phyloP scores from a whole-genome alignment of 2,329 filamentous ascomycete genomes.

The Calycina herbarum region DNA sequence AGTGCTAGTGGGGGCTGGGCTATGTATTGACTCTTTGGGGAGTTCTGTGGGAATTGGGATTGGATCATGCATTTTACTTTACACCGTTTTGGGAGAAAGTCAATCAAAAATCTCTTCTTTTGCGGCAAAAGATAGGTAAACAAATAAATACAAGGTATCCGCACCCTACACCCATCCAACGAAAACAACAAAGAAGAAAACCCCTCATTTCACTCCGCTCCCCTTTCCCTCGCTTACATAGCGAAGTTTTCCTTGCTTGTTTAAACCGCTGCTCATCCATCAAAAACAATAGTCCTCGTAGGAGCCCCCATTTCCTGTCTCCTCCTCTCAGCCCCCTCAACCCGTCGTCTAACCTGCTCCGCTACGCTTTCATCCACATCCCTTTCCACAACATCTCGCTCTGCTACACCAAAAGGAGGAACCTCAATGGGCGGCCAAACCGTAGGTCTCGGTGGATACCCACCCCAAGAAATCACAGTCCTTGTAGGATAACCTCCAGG shows the following conservation, averaged over 20 bases:
- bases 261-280: not conserved
- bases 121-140: too few relatives aligned
- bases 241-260: not conserved
- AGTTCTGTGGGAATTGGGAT: not conserved
- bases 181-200: not conserved
- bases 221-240: not conserved
- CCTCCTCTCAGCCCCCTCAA: not conserved
- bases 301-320: not conserved
- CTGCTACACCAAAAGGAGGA: not conserved
- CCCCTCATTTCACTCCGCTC: not conserved
- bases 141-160: too few relatives aligned
- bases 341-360: not conserved
- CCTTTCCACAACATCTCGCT: not conserved
- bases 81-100: not conserved
- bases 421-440: not conserved
- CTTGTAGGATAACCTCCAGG: not conserved
- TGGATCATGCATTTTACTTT: not conserved
- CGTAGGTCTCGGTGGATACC: not conserved
- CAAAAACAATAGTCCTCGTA: not conserved
- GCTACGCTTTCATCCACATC: too few relatives aligned
- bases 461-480: not conserved
- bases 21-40: conserved; percentile 21
- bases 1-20: conserved; percentile 26
- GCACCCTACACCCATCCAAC: not conserved
- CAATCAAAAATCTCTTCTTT: not conserved